These are phyloP conservation scores for Aspergillus taichungensis DNA, from an alignment of 495 filamentous ascomycete species.

Conservation along the genomic window DNA sequence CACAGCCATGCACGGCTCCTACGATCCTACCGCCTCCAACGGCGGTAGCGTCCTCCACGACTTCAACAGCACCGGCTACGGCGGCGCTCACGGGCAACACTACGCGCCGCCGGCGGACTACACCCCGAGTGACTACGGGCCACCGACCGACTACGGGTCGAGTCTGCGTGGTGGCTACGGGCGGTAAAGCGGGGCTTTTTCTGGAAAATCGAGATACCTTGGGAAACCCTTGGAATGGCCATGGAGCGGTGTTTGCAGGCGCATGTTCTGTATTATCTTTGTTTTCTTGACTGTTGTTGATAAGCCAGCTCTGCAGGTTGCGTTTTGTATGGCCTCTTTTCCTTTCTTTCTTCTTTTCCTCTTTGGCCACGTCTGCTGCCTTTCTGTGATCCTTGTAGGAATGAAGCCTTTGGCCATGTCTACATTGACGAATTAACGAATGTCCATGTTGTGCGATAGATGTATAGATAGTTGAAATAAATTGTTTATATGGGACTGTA, in stretches of 20 bases:
- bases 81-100: constrained; percentile 36
- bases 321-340: constrained; percentile 1
- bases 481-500: no score
- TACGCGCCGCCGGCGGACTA: constrained; percentile 22
- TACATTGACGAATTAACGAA: no score
- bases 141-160: constrained; percentile 13
- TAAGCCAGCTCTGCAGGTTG: neutral
- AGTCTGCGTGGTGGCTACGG: constrained; percentile 20
- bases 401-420: no score
- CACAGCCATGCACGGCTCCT: constrained; percentile 27
- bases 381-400: no score
- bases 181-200: constrained; percentile 6
- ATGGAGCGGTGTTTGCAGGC: constrained; percentile 21
- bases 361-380: neutral
- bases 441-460: no score
- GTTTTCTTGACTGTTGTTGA: neutral
- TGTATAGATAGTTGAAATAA: no score
- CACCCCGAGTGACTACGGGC: constrained; percentile 17
- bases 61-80: constrained; percentile 38
- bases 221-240: constrained; percentile 21
- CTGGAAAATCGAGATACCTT: constrained; percentile 6
- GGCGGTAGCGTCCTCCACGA: constrained; percentile 30
- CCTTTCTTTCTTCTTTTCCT: neutral
- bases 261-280: neutral
- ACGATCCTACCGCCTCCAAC: constrained; percentile 30